Evolutionary conservation across 345 rosid genomes (phyloP).

Genomic region (Dipteronia sinensis): DNA sequence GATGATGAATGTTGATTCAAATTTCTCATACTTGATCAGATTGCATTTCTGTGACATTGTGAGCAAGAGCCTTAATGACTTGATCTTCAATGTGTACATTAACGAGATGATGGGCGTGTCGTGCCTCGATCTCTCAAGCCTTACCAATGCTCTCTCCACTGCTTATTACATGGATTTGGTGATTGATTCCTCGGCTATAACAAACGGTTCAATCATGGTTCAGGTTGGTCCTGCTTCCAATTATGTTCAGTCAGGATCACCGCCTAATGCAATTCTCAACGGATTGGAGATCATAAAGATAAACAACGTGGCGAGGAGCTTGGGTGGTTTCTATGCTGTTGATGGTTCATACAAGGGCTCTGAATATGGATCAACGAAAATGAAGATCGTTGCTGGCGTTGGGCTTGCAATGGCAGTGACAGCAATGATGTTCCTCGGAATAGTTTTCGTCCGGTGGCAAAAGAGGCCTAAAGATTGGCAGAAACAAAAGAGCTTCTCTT

Average conservation of each 20-base stretch:
- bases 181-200: slow-evolving; percentile 47
- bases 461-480: slow-evolving; percentile 66
- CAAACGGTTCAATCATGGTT: slow-evolving; percentile 51
- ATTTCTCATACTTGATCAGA: slow-evolving; percentile 63
- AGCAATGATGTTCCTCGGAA: slow-evolving; percentile 46
- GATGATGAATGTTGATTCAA: slow-evolving; percentile 56
- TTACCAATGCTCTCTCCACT: slow-evolving; percentile 45
- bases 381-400: slow-evolving; percentile 55
- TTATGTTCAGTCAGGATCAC: slow-evolving; percentile 29
- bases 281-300: slow-evolving; percentile 81
- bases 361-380: slow-evolving; percentile 19
- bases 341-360: slow-evolving; percentile 37
- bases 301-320: slow-evolving; percentile 56
- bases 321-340: slow-evolving; percentile 50
- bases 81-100: slow-evolving; percentile 65
- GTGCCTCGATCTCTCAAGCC: slow-evolving; percentile 55
- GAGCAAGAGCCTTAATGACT: slow-evolving; percentile 61
- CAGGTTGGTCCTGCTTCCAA: slow-evolving; percentile 63
- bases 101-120: slow-evolving; percentile 50
- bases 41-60: slow-evolving; percentile 84
- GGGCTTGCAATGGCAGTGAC: slow-evolving; percentile 55
- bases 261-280: slow-evolving; percentile 63
- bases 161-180: slow-evolving; percentile 64
- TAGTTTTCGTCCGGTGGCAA: slow-evolving; percentile 50
- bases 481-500: slow-evolving; percentile 62